Evolutionary conservation across 306 rosid genomes (phyloP), one percentile per base, ranked within the genome.

Genomic region (Calophaca sinica): DNA sequence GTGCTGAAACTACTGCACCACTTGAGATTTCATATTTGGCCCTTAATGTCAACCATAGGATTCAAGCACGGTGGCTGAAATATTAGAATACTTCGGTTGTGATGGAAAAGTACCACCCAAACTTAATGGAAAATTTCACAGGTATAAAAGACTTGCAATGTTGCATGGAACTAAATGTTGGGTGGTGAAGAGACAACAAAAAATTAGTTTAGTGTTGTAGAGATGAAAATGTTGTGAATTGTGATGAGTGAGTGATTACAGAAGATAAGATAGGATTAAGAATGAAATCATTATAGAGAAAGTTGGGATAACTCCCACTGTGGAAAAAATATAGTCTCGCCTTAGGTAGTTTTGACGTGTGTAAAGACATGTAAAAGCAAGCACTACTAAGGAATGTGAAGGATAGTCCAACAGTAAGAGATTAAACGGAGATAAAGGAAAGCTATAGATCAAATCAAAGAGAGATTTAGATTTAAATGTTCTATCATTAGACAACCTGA

Each of bases 21-120:
- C 35, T 6, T 45, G 10, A 54, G 45, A 32, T 76, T 65, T 52
- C 36, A 53, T 20, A 44, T 44, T 20, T 45, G 36, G 41, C 31
- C 60, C 38, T 31, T 55, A 36, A 32, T 33, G 55, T 66, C 57
- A 58, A 58, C 39, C 63, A 31, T 58, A 58, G 64, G 42, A 5
- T 58, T 31, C 41, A 32, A 58, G 20, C 64, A 11, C 9, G 7
- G 41, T 31, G 1, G 41, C 31, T 58, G 41, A 58, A n/a, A 31
- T 58, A 11, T 58, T 58, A 58, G 9, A 58, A 55, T 55, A 35
- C 36, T 28, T 55, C 13, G 3, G 35, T 28, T 55, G 62, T 55
- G 36, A 55, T 55, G 26, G 62, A 55, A 55, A 28, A 58, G 64
- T 32, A 58, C 42, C 7, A 10, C 64, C 2, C 12, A 44, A 41